These are phyloP conservation scores for Fusarium tupiense DNA, from an alignment of 2,329 filamentous ascomycete genomes.

Conservation along the genomic window DNA sequence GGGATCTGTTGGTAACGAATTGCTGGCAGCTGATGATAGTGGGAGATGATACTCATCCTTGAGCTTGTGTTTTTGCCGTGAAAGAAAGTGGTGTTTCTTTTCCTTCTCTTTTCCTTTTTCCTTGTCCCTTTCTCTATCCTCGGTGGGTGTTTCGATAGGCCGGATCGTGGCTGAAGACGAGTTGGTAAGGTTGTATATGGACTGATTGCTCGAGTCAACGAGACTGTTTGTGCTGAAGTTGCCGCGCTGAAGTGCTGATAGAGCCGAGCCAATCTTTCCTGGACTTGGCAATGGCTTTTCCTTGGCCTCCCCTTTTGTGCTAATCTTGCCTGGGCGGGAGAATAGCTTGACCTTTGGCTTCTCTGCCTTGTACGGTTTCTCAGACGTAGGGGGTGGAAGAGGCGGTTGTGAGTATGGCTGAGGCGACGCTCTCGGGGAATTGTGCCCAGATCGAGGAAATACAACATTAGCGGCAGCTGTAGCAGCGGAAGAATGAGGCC, in stretches of 20 bases:
- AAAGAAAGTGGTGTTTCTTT: slow-evolving; percentile 83
- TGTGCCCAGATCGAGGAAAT: slow-evolving; percentile 72
- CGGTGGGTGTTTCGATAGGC: slow-evolving; percentile 63
- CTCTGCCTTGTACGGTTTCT: slow-evolving; percentile 70
- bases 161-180: slow-evolving; percentile 80
- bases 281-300: slow-evolving; percentile 77
- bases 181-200: slow-evolving; percentile 79
- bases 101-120: slow-evolving; percentile 71
- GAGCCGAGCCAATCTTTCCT: slow-evolving; percentile 73
- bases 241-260: slow-evolving; percentile 71
- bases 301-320: slow-evolving; percentile 73
- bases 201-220: slow-evolving; percentile 67
- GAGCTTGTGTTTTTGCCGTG: slow-evolving; percentile 81
- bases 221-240: slow-evolving; percentile 79
- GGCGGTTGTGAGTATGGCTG: slow-evolving; percentile 52
- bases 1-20: slow-evolving; percentile 79
- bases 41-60: slow-evolving; percentile 79
- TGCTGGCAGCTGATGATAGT: slow-evolving; percentile 79
- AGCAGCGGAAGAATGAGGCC: slow-evolving; percentile 70
- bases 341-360: slow-evolving; percentile 86
- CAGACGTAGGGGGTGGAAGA: slow-evolving; percentile 53
- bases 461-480: slow-evolving; percentile 77
- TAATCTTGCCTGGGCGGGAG: slow-evolving; percentile 79
- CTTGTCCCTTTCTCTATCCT: slow-evolving; percentile 55
- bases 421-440: slow-evolving; percentile 57